These are phyloP conservation scores for Climacium dendroides DNA, from an alignment of 225 moss, liverwort and hornwort genomes.

Conservation along the genomic window DNA sequence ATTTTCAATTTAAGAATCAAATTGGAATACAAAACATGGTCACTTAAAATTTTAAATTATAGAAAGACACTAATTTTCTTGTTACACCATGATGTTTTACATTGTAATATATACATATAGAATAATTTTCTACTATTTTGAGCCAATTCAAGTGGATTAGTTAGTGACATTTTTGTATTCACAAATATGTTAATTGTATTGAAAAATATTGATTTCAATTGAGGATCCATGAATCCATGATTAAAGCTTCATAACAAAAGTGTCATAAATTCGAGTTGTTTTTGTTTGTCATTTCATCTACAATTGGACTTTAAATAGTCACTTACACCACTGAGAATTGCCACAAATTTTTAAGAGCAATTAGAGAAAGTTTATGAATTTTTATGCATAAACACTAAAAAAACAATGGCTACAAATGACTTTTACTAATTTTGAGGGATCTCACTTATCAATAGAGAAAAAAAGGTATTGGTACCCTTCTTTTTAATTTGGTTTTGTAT, in stretches of 20 bases:
- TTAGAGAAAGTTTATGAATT: too few relatives aligned
- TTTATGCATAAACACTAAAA: rapidly evolving
- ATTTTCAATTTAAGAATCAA: not conserved
- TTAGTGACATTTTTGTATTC: not conserved
- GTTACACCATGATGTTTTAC: not conserved
- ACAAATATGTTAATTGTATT: rapidly evolving
- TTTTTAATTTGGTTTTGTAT: not conserved
- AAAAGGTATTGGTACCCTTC: not conserved
- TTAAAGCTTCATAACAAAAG: too few relatives aligned
- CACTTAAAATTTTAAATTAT: not conserved
- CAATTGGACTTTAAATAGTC: not conserved
- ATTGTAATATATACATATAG: rapidly evolving
- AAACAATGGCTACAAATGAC: too few relatives aligned
- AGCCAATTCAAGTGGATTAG: rapidly evolving
- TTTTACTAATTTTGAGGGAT: not conserved
- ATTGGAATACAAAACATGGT: not conserved
- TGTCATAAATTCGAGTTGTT: not conserved
- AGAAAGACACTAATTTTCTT: not conserved
- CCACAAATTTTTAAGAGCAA: not conserved
- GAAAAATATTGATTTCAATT: not conserved
- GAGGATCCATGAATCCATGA: rapidly evolving
- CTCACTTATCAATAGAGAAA: not conserved
- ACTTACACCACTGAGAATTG: not conserved
- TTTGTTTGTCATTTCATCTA: not conserved
- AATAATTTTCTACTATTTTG: not conserved